A percentile compares a stretch with the other conserved stretches of the same genome.
Conservation (phyloP, 495 filamentous ascomycete species). For the Penicillium chermesinum region DNA sequence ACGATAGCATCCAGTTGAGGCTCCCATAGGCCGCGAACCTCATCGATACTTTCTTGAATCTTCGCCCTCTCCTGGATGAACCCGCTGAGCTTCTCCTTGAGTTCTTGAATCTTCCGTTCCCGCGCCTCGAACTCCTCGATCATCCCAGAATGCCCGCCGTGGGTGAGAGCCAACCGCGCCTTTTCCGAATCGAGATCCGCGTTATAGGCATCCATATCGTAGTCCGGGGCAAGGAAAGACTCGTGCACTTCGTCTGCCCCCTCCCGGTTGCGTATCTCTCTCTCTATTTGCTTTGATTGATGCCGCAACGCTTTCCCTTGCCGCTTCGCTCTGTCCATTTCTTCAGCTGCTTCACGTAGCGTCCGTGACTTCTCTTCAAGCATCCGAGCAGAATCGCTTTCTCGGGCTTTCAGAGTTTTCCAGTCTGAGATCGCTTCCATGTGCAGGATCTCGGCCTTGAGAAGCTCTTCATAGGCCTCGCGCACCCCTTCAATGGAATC, state of each 20-base stretch:
- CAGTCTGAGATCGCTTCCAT: conserved; percentile 80
- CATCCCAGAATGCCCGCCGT: conserved; percentile 71
- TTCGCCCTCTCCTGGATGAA: conserved; percentile 44
- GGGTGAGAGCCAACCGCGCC: conserved; percentile 70
- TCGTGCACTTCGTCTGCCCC: conserved; percentile 30
- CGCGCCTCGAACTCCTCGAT: conserved; percentile 76
- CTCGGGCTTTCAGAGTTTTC: conserved; percentile 56
- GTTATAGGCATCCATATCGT: conserved; percentile 60
- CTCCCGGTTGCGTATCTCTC: conserved; percentile 8
- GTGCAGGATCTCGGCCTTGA: conserved; percentile 61
- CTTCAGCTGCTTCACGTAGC: conserved; percentile 30
- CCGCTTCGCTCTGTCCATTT: conserved; percentile 25
- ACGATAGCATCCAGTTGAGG: conserved; percentile 76
- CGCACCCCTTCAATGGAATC: conserved; percentile 56
- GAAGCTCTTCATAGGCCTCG: conserved; percentile 52
- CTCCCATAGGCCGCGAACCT: conserved; percentile 66
- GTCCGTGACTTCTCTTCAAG: conserved; percentile 45
- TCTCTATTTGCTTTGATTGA: conserved; percentile 29
- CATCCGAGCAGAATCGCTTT: conserved; percentile 49
- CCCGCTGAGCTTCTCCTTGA: conserved; percentile 44
- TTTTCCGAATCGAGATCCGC: conserved; percentile 68
- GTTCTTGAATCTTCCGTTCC: conserved; percentile 49
- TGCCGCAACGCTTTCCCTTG: conserved; percentile 29
- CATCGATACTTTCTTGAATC: conserved; percentile 51
- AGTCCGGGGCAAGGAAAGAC: conserved; percentile 26